A percentile compares a stretch with the other conserved stretches of the same genome.
Conservation (phyloP, 306 rosid genomes). For the Psophocarpus tetragonolobus region DNA sequence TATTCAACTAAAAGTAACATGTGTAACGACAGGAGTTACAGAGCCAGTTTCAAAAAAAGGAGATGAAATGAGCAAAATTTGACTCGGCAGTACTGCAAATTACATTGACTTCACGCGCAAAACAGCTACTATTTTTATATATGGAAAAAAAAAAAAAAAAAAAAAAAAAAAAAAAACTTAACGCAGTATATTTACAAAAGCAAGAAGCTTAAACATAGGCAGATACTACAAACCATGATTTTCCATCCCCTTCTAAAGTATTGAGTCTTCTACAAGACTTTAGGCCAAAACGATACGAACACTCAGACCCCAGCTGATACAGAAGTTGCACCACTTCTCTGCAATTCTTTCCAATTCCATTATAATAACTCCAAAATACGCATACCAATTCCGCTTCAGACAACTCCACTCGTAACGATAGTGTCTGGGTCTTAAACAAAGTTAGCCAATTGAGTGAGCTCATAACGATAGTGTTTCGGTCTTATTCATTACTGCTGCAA, state of each 20-base stretch:
- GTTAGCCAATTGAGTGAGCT: conserved; percentile 13
- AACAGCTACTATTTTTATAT: background rate
- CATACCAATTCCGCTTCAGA: conserved; percentile 33
- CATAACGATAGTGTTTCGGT: conserved; percentile 10
- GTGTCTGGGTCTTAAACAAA: conserved; percentile 10
- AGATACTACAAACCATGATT: conserved; percentile 33
- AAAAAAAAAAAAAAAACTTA: background rate
- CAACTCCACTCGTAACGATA: conserved; percentile 21
- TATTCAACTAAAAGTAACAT: background rate
- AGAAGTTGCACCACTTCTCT: conserved; percentile 27
- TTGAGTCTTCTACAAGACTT: conserved; percentile 25
- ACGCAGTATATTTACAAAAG: conserved; percentile 39
- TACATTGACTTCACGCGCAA: background rate
- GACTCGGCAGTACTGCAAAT: background rate
- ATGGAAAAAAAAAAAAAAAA: background rate
- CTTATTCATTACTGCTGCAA: conserved; percentile 23
- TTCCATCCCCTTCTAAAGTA: conserved; percentile 20
- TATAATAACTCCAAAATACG: conserved; percentile 39
- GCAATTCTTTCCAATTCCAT: conserved; percentile 4
- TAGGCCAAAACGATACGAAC: conserved; percentile 9
- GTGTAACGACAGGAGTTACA: background rate
- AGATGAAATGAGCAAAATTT: background rate
- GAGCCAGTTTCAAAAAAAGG: background rate
- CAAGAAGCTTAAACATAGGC: conserved; percentile 26
- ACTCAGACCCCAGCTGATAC: conserved; percentile 17